These are phyloP conservation scores for Cenchrus fungigraminus DNA, from an alignment of 176 grass and related monocot species.

Conservation along the genomic window DNA sequence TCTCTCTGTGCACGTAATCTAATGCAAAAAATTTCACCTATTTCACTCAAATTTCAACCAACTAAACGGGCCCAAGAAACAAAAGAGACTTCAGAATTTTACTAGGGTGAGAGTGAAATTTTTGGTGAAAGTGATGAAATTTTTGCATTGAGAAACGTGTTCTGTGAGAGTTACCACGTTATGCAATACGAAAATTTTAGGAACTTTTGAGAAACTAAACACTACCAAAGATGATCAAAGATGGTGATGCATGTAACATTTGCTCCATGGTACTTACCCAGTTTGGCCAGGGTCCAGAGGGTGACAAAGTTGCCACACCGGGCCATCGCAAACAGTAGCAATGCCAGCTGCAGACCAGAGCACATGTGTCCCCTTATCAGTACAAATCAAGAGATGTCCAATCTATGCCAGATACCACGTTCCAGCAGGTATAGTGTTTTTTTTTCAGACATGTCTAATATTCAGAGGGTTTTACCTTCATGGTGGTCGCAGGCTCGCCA, in stretches of 20 bases:
- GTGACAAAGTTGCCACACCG: slow-evolving; percentile 86
- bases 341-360: slow-evolving; percentile 72
- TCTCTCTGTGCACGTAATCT: too few relatives aligned
- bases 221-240: neutral
- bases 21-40: too few relatives aligned
- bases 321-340: slow-evolving; percentile 87
- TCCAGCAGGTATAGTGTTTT: neutral
- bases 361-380: slow-evolving; percentile 48
- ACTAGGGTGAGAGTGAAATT: neutral
- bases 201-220: too few relatives aligned
- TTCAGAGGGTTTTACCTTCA: slow-evolving; percentile 64
- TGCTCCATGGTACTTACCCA: slow-evolving; percentile 57
- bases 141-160: too few relatives aligned
- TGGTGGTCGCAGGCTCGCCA: slow-evolving; percentile 85
- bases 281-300: slow-evolving; percentile 81
- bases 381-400: slow-evolving; percentile 41
- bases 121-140: too few relatives aligned
- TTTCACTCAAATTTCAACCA: too few relatives aligned
- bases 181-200: too few relatives aligned
- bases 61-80: neutral
- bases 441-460: neutral
- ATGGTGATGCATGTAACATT: neutral
- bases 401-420: slow-evolving; percentile 22
- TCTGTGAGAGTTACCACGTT: too few relatives aligned
- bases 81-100: neutral